phyloP scores from a whole-genome alignment of 129 eudicot species.

The Centrapalus pauciflorus region DNA sequence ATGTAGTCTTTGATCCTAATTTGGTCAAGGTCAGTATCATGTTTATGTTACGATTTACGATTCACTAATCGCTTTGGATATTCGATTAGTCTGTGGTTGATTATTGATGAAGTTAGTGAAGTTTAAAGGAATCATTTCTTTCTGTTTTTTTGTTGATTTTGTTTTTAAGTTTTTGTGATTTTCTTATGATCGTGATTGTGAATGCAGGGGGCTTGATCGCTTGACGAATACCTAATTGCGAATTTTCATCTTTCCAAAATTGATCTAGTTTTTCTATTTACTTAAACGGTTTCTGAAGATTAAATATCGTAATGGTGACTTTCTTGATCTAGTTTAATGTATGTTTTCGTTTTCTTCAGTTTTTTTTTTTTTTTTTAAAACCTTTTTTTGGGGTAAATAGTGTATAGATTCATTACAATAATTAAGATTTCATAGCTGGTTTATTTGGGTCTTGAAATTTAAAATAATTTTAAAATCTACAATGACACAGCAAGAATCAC shows the following conservation, averaged over 20 bases:
- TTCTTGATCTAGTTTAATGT: neutral
- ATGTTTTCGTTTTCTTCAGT: neutral
- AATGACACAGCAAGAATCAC: neutral
- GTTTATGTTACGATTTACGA: neutral
- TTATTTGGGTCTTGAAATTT: neutral
- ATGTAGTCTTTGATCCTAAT: slow-evolving; percentile 62
- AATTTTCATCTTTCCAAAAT: neutral
- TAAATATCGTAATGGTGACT: neutral
- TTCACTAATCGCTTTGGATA: neutral
- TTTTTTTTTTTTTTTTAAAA: too few relatives aligned
- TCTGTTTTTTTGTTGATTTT: neutral
- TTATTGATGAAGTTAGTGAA: neutral
- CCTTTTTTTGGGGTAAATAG: too few relatives aligned
- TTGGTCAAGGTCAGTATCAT: slow-evolving; percentile 51
- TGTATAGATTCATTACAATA: neutral
- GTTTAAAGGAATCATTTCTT: neutral
- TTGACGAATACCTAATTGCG: too few relatives aligned
- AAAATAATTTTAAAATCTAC: neutral
- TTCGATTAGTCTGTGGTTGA: neutral
- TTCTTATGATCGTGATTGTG: too few relatives aligned
- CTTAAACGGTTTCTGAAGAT: too few relatives aligned
- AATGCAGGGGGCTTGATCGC: too few relatives aligned
- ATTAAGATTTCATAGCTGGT: neutral
- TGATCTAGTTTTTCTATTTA: neutral
- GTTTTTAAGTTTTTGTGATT: too few relatives aligned